phyloP scores from a whole-genome alignment of 2,329 filamentous ascomycete species.

The Elsinoe arachidis region DNA sequence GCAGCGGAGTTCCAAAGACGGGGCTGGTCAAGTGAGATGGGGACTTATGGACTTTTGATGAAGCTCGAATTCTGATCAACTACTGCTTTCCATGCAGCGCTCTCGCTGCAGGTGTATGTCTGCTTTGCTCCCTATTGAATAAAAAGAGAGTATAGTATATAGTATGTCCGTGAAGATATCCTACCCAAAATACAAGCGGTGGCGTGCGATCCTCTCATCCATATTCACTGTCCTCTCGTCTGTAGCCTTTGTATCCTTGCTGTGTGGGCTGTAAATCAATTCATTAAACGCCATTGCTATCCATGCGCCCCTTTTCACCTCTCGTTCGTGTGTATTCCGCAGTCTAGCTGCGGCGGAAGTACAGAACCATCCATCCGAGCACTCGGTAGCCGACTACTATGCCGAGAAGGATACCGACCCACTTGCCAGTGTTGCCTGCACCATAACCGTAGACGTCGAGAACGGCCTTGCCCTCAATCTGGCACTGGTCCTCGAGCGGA shows the following conservation, averaged over 20 bases:
- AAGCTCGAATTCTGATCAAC: not conserved
- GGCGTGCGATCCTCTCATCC: not conserved
- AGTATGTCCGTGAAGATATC: conserved; percentile 3
- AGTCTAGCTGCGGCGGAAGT: conserved; percentile 25
- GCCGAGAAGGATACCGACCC: conserved; percentile 67
- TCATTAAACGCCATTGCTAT: conserved; percentile 7
- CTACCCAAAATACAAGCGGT: not conserved
- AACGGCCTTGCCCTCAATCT: conserved; percentile 63
- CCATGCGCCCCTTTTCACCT: not conserved
- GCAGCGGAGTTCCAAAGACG: not conserved
- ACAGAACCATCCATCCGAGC: conserved; percentile 57
- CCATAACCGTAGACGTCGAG: conserved; percentile 62
- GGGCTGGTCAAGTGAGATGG: not conserved
- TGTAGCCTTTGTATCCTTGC: not conserved
- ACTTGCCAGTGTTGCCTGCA: conserved; percentile 53
- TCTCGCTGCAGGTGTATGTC: not conserved
- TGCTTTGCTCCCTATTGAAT: not conserved
- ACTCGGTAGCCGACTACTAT: conserved; percentile 68
- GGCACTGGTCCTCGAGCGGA: conserved; percentile 53
- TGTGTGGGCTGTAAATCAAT: not conserved
- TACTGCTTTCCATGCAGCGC: not conserved
- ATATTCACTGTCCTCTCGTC: not conserved
- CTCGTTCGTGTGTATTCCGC: not conserved
- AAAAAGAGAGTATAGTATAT: conserved; percentile 5
- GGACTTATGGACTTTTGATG: not conserved